Evolutionary conservation across 2,329 filamentous ascomycete species (phyloP).

Genomic region (Coniochaeta ligniaria): DNA sequence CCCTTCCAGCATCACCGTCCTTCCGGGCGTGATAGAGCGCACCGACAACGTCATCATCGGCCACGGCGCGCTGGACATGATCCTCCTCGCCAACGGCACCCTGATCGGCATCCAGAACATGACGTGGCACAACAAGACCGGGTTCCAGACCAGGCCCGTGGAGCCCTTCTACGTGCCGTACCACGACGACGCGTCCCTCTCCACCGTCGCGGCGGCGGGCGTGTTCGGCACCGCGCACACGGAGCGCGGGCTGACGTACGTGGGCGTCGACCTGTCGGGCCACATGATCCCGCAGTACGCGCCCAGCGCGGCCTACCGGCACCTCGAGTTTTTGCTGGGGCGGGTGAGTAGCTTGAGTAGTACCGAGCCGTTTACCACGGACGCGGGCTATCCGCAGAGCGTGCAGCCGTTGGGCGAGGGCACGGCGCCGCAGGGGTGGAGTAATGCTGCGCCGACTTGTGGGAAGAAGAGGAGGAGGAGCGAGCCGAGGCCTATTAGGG

Average conservation of each 20-base stretch:
- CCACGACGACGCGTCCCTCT: constrained; percentile 35
- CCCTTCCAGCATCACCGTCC: constrained; percentile 47
- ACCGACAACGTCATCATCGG: constrained; percentile 68
- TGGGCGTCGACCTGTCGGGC: constrained; percentile 55
- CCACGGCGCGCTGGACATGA: constrained; percentile 64
- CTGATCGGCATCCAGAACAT: constrained; percentile 72
- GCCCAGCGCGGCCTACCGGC: constrained; percentile 60
- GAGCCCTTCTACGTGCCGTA: constrained; percentile 65
- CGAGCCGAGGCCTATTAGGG: background rate
- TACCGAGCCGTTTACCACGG: constrained; percentile 28
- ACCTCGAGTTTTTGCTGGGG: constrained; percentile 70
- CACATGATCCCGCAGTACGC: constrained; percentile 66
- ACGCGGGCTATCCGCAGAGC: constrained; percentile 15
- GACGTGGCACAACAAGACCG: constrained; percentile 67
- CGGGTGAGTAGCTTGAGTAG: constrained; percentile 50
- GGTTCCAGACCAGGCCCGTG: constrained; percentile 55
- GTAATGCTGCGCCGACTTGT: background rate
- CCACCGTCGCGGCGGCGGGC: constrained; percentile 38
- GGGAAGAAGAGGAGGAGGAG: constrained; percentile 1
- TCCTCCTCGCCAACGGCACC: constrained; percentile 62
- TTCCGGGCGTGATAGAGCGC: constrained; percentile 66
- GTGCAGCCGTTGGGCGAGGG: constrained; percentile 16
- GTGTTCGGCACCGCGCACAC: constrained; percentile 63
- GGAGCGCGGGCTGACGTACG: constrained; percentile 70
- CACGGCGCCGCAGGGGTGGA: constrained; percentile 20